phyloP scores from a whole-genome alignment of 495 filamentous ascomycete genomes.

The Neurospora cerealis region DNA sequence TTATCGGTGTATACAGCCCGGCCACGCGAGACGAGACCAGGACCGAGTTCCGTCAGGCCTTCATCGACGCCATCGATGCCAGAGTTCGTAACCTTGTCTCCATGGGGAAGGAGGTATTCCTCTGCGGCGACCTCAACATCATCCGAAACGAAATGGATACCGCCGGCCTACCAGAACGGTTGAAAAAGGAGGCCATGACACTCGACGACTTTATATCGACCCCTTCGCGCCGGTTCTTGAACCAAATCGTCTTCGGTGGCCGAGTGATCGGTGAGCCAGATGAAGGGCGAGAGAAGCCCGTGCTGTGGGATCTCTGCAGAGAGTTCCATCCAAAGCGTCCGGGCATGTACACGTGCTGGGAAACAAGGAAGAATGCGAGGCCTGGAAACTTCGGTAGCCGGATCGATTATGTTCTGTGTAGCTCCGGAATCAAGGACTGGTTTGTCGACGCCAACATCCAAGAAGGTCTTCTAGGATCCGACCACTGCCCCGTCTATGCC shows the following conservation, averaged over 20 bases:
- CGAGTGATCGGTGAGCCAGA: constrained; percentile 62
- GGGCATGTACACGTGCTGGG: constrained; percentile 91
- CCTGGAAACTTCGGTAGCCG: constrained; percentile 85
- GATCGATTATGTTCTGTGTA: constrained; percentile 91
- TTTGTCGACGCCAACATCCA: constrained; percentile 86
- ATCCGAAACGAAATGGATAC: constrained; percentile 63
- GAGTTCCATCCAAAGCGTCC: constrained; percentile 66
- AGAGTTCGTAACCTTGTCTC: constrained; percentile 76
- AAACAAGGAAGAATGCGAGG: constrained; percentile 50
- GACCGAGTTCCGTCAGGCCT: constrained; percentile 72
- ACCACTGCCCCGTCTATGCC: constrained; percentile 83
- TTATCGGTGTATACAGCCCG: constrained; percentile 84
- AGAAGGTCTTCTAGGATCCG: constrained; percentile 89
- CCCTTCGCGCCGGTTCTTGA: constrained; percentile 73
- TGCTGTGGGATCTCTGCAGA: constrained; percentile 80
- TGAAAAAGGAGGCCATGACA: constrained; percentile 50
- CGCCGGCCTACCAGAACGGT: constrained; percentile 55
- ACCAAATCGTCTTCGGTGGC: constrained; percentile 68
- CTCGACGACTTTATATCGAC: constrained; percentile 49
- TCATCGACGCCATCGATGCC: constrained; percentile 67
- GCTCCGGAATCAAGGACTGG: constrained; percentile 71
- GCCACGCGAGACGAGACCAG: constrained; percentile 79
- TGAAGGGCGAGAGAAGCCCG: constrained; percentile 58
- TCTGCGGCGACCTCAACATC: constrained; percentile 89
- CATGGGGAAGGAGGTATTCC: constrained; percentile 69